Conservation (phyloP, 1,139 yeast genomes). For the Geotrichum citri-aurantii region DNA sequence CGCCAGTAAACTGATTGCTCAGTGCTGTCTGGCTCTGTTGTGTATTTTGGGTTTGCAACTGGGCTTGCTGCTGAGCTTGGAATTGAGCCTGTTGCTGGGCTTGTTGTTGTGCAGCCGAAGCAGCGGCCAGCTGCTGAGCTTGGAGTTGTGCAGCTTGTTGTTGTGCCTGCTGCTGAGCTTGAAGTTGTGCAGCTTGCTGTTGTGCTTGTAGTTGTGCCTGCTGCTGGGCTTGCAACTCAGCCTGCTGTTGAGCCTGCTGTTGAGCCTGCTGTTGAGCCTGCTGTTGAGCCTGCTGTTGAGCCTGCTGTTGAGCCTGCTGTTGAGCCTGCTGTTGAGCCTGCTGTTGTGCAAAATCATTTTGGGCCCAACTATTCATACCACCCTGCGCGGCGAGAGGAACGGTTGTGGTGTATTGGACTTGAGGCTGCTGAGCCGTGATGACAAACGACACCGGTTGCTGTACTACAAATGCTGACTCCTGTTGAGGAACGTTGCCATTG, state of each 20-base stretch:
- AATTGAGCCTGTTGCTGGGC: constrained; percentile 22
- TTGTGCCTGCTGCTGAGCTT: constrained; percentile 20
- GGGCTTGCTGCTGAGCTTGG: constrained; percentile 17
- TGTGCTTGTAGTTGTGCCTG: constrained; percentile 22
- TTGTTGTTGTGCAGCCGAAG: constrained; percentile 13
- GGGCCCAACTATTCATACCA: constrained; percentile 18
- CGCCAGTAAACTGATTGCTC: constrained; percentile 42
- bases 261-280: constrained; percentile 21
- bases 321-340: constrained; percentile 18
- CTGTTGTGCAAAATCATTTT: constrained; percentile 19
- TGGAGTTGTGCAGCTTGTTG: constrained; percentile 21
- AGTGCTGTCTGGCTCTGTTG: constrained; percentile 20
- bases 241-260: constrained; percentile 8
- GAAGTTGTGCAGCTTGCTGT: constrained; percentile 13
- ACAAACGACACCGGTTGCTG: constrained; percentile 17
- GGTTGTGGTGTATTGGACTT: constrained; percentile 19
- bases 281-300: constrained; percentile 20
- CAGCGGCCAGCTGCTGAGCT: constrained; percentile 18
- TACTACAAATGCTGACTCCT: constrained; percentile 16
- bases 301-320: constrained; percentile 9
- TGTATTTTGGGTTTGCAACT: constrained; percentile 16
- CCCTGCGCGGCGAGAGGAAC: constrained; percentile 14
- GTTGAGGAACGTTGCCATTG: constrained; percentile 23
- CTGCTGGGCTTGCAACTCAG: constrained; percentile 16
- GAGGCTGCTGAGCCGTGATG: constrained; percentile 21